Evolutionary conservation across 2,329 filamentous ascomycete species (phyloP), one percentile per base, ranked within the genome.

Genomic region (Trichoderma semiorbis): DNA sequence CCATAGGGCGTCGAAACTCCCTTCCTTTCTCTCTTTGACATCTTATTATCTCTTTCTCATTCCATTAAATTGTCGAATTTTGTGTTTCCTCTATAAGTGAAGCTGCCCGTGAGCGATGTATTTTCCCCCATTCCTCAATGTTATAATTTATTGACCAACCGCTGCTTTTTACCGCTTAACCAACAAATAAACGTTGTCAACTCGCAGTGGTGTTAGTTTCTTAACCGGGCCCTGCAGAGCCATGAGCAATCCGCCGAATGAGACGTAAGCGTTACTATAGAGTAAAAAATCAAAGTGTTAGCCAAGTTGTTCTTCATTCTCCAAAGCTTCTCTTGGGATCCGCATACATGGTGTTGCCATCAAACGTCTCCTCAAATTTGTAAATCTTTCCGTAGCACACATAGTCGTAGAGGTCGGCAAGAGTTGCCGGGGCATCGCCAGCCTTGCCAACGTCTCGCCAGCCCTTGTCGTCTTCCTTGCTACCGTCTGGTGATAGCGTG

Each of bases 151-250:
- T 62, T 24, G n/a, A 36, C n/a, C 26, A 57, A 28, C 30, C 32
- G 12, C 50, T 43, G 53, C 64, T 43, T 36, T 63, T 58, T 72
- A 72, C 57, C 63, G 97, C 90, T 98, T 99, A 77, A 97, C 86
- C 73, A 98, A 87, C 73, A 99, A 88, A 81, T 99, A 99, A 74
- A 97, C 90, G 79, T 97, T 92, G 81, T 99, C 96, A 78, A 98
- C 95, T 77, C 94, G 90, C 79, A 99, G 84, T 32, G 94, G 92
- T 39, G 93, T 97, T 74, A 99, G 89, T 85, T 97, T 98, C 87
- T 96, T 97, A 82, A 97, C 96, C 3, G 96, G 96, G 7, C 97
- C 96, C 78, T 97, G 93, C 70, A 99, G 87, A 77, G 92, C 94
- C 84, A 98, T 91, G 78, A 99, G 84, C 75, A 99, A 85, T 8